A percentile compares a stretch with the other conserved stretches of the same genome.
Conservation (phyloP, 345 rosid species). For the Microcos paniculata region DNA sequence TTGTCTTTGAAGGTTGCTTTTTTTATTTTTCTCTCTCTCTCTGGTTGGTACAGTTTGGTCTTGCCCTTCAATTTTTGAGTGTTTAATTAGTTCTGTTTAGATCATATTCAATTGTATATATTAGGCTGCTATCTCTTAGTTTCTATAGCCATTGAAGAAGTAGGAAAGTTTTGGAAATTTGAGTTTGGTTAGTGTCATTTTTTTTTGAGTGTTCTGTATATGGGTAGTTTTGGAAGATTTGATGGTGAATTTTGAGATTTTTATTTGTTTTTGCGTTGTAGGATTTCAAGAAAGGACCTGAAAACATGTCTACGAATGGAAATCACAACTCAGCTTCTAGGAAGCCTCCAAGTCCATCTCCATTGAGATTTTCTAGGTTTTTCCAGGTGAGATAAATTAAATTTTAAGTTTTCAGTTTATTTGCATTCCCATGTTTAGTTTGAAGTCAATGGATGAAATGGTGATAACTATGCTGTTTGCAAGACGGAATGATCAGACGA, state of each 20-base stretch:
- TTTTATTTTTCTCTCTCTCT: not conserved
- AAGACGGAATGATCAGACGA: no score
- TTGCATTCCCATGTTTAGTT: no score
- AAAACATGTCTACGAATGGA: conserved; percentile 52
- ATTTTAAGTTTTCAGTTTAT: no score
- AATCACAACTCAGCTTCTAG: conserved; percentile 41
- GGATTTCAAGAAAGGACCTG: conserved; percentile 20
- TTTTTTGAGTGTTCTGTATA: not conserved
- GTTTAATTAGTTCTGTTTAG: not conserved
- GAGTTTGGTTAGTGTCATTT: conserved; percentile 5
- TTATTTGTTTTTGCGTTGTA: conserved; percentile 4
- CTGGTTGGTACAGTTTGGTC: conserved; percentile 36
- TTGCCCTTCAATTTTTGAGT: not conserved
- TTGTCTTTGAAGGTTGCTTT: conserved; percentile 31
- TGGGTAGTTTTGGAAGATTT: conserved; percentile 9
- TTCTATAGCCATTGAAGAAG: not conserved
- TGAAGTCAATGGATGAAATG: not conserved
- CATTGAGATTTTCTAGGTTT: conserved; percentile 69
- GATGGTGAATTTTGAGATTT: conserved; percentile 12
- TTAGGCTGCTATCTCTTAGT: conserved; percentile 20
- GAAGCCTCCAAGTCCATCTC: conserved; percentile 71
- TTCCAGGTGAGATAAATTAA: conserved; percentile 53
- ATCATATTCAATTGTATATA: conserved; percentile 21
- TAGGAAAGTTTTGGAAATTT: not conserved
- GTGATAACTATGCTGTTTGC: not conserved